Base-by-base conservation (phyloP, 306 rosid genomes). In the Hippophae tibetana region DNA sequence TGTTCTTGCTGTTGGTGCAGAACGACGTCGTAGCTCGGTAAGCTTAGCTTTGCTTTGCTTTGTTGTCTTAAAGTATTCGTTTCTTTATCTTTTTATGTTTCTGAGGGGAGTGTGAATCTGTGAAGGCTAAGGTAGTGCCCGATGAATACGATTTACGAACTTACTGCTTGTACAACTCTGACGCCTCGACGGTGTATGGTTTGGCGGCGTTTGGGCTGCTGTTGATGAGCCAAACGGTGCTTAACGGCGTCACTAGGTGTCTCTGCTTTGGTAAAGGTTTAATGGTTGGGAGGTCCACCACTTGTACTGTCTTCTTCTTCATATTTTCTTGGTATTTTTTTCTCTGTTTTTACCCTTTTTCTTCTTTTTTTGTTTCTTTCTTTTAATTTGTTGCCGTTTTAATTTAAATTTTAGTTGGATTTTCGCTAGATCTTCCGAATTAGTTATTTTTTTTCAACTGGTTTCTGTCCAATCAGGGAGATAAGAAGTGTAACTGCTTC, bases 191-290 rank as follows among this genome's bases (percentile, higher is more conserved):
- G 60, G 79, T 80, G 38, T 92, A 92, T 77, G 99, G 99, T 11
- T 47, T 92, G 26, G 27, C 85, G 69, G 99, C 96, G 68, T 64
- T 76, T 57, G 79, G 72, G 18, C 75, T 92, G 52, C 66, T 92
- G 14, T 61, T 88, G 13, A 61, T 92, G 43, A 78, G 95, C 78
- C 96, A 92, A 18, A 13, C 74, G 64, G 75, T 80, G 71, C 58
- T 92, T 60, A 76, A 69, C 81, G 88, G 60, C 78, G 86, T 83
- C 23, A 92, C 99, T 1, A 81, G 87, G 72, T 92, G 99, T 75
- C 81, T 87, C 42, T 92, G 99, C 70, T 92, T 84, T 42, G 96
- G 99, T 9, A 87, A 82, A 70, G 99, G 99, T 47, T 82, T 92
- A 13, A 70, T 85, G 53, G 67, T 83, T 9, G 92, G 95, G 58